These are phyloP conservation scores for Solanum habrochaites DNA, from an alignment of 257 asterid species.

Conservation along the genomic window DNA sequence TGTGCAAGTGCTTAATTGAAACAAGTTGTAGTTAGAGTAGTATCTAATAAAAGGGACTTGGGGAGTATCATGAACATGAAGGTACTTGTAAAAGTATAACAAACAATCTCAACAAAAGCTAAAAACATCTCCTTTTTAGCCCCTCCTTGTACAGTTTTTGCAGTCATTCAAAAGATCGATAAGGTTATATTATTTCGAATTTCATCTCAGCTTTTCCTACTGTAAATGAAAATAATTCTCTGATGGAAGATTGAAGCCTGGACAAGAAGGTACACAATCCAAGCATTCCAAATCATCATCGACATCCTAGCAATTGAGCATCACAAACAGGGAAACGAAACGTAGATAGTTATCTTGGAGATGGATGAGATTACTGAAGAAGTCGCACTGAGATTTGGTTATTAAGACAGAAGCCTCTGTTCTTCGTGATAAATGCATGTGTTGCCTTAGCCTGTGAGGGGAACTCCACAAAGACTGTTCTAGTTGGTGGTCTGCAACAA, in stretches of 20 bases:
- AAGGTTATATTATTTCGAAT: not conserved
- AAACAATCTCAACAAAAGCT: not conserved
- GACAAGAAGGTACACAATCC: not conserved
- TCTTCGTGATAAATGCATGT: conserved; percentile 67
- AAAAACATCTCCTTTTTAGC: not conserved
- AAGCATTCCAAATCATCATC: not conserved
- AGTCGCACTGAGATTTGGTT: conserved; percentile 47
- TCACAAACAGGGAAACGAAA: not conserved
- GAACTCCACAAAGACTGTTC: conserved; percentile 52
- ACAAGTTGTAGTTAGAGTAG: no score
- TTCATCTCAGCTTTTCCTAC: not conserved
- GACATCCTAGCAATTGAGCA: not conserved
- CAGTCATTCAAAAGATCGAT: not conserved
- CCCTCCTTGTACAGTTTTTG: not conserved
- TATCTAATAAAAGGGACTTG: not conserved
- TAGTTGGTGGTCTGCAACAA: conserved; percentile 30
- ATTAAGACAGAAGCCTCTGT: conserved; percentile 62
- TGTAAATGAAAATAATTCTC: not conserved
- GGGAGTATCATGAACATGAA: not conserved
- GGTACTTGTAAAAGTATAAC: not conserved
- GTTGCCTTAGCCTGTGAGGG: conserved; percentile 57
- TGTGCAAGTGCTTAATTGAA: not conserved
- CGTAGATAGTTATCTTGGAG: not conserved
- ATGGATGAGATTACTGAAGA: conserved; percentile 33
- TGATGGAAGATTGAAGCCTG: not conserved